Conservation (phyloP, 2,329 filamentous ascomycete genomes). For the Pseudogymnoascus sp. region DNA sequence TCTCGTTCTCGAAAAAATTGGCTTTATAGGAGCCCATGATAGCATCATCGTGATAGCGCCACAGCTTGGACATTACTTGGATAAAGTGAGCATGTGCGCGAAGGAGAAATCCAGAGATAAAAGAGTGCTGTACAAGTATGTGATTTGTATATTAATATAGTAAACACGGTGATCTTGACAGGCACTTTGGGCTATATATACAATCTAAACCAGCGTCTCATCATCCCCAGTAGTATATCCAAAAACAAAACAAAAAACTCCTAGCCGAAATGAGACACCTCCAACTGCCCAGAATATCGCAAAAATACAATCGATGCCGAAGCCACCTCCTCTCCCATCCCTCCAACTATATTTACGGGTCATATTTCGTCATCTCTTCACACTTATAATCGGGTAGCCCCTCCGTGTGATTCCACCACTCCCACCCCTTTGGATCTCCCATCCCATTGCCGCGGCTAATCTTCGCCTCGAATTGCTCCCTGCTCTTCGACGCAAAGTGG, state of each 20-base stretch:
- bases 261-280: neutral
- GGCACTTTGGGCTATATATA: neutral
- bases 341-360: constrained; percentile 13
- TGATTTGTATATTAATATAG: neutral
- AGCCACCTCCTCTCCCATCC: neutral
- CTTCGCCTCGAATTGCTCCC: constrained; percentile 27
- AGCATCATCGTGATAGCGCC: neutral
- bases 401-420: constrained; percentile 23
- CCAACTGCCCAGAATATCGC: neutral
- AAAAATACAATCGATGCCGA: neutral
- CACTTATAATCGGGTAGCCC: constrained; percentile 19
- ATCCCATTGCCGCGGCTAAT: constrained; percentile 23
- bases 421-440: constrained; percentile 19
- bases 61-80: neutral
- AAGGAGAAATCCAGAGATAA: neutral
- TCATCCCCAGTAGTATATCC: neutral
- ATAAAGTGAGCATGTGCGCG: neutral
- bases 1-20: neutral
- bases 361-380: constrained; percentile 21
- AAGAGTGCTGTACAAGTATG: neutral
- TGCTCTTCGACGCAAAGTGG: constrained; percentile 29
- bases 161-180: neutral
- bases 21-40: neutral
- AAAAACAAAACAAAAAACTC: neutral
- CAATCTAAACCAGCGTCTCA: neutral